A percentile compares a stretch with the other conserved stretches of the same genome.
Evolutionary conservation across 2,329 filamentous ascomycete species (phyloP).

Genomic region (Colletotrichum lentis): DNA sequence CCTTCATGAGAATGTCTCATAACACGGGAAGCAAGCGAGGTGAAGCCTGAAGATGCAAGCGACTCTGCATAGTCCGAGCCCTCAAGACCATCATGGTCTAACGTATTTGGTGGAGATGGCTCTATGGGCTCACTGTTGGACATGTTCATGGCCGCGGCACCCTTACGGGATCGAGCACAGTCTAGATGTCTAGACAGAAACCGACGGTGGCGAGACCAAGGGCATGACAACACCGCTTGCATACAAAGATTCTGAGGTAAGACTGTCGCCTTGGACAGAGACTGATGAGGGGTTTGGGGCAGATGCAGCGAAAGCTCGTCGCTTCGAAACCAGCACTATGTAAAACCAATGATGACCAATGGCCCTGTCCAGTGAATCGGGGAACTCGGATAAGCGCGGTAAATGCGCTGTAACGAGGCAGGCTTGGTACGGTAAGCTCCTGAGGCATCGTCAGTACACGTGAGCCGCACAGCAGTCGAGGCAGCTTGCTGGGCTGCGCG

Average conservation of each 20-base stretch:
- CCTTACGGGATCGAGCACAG: not conserved
- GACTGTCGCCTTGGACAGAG: not conserved
- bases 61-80: conserved; percentile 53
- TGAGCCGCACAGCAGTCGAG: conserved; percentile 5
- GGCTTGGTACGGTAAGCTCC: not conserved
- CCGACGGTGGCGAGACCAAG: not conserved
- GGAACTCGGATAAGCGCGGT: not conserved
- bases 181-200: not conserved
- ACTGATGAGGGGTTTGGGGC: not conserved
- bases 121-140: conserved; percentile 34
- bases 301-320: not conserved
- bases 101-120: conserved; percentile 25
- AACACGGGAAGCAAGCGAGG: conserved; percentile 46
- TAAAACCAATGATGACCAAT: not conserved
- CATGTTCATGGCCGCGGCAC: conserved; percentile 22
- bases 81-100: conserved; percentile 38
- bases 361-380: not conserved
- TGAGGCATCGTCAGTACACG: not conserved
- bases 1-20: conserved; percentile 37
- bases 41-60: conserved; percentile 51
- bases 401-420: conserved; percentile 7
- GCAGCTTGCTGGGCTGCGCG: conserved; percentile 3
- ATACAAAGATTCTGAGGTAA: not conserved
- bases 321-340: not conserved
- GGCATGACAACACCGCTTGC: conserved; percentile 6